Conservation (phyloP, 306 rosid species). For the Casuarina glauca region DNA sequence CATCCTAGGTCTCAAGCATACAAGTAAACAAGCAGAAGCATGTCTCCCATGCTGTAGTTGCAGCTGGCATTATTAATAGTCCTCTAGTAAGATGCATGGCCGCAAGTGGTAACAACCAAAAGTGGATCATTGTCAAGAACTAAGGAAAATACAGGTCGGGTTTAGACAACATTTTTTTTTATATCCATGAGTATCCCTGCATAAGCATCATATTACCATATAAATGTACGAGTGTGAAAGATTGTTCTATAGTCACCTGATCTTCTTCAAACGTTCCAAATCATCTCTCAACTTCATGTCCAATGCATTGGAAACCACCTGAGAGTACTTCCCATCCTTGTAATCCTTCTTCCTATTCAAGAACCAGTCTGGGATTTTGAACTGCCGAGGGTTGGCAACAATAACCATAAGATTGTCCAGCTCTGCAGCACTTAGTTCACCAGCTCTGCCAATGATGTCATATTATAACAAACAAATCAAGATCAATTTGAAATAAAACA, state of each 20-base stretch:
- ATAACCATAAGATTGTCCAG: constrained; percentile 44
- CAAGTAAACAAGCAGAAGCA: background rate
- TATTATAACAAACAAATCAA: background rate
- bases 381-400: constrained; percentile 49
- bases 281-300: constrained; percentile 61
- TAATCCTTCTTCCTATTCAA: constrained; percentile 51
- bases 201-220: background rate
- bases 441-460: constrained; percentile 31
- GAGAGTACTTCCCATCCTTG: constrained; percentile 49
- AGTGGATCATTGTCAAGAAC: background rate
- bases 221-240: background rate
- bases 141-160: background rate
- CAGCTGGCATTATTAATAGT: background rate
- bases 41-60: background rate
- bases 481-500: background rate
- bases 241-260: constrained; percentile 24
- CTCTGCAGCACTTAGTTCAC: constrained; percentile 48
- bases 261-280: constrained; percentile 50
- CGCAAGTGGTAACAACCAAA: background rate
- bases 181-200: background rate
- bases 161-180: background rate
- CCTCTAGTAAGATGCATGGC: background rate
- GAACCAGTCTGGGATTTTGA: constrained; percentile 53
- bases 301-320: constrained; percentile 44
- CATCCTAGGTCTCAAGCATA: background rate